Conservation (phyloP, 176 grass and related monocot genomes). For the Thinopyrum elongatum region DNA sequence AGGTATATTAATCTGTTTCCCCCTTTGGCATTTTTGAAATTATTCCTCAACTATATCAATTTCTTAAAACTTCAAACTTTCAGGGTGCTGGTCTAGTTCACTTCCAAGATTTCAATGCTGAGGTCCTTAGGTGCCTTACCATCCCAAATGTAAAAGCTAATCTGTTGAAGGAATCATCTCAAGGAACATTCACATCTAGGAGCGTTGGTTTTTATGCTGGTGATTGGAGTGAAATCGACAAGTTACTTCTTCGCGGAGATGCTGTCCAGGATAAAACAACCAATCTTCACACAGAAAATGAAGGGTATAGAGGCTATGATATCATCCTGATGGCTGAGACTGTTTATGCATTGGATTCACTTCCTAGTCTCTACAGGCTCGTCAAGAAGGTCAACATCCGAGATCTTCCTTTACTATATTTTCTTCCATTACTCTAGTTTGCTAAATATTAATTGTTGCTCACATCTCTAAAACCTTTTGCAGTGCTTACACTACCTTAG, state of each 20-base stretch:
- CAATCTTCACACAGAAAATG: slow-evolving; percentile 8
- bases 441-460: not conserved
- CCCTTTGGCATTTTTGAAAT: not conserved
- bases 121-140: slow-evolving; percentile 83
- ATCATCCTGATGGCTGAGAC: slow-evolving; percentile 98
- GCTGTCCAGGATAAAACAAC: slow-evolving; percentile 43
- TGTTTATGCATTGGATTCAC: slow-evolving; percentile 74
- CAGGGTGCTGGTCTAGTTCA: slow-evolving; percentile 81
- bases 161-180: slow-evolving; percentile 44
- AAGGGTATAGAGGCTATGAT: slow-evolving; percentile 56
- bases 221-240: slow-evolving; percentile 90
- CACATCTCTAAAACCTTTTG: slow-evolving; percentile 29
- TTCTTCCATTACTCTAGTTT: not conserved
- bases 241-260: slow-evolving; percentile 50
- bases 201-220: slow-evolving; percentile 82
- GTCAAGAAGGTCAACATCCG: slow-evolving; percentile 66
- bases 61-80: slow-evolving; percentile 25
- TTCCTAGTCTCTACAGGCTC: slow-evolving; percentile 64
- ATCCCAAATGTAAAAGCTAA: slow-evolving; percentile 90
- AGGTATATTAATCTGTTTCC: slow-evolving; percentile 56
- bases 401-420: not conserved
- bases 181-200: slow-evolving; percentile 23
- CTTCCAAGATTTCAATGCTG: slow-evolving; percentile 98
- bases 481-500: slow-evolving; percentile 50
- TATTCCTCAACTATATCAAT: slow-evolving; percentile 23